These are phyloP conservation scores for Rhodotorula diobovata DNA, from an alignment of 768 basidiomycete species.

Conservation along the genomic window DNA sequence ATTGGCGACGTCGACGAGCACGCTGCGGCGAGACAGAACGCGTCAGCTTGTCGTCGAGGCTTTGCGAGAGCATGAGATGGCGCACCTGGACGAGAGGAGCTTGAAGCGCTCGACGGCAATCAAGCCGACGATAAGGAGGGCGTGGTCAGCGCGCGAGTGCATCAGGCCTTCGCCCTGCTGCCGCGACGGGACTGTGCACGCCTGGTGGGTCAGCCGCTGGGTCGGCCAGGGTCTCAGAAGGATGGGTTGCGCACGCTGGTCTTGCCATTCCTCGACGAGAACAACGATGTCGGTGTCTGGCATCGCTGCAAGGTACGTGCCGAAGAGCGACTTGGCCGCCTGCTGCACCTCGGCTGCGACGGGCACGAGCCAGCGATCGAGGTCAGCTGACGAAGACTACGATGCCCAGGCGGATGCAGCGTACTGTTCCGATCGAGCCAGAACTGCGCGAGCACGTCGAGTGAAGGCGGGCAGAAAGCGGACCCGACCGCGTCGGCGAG, in stretches of 20 bases:
- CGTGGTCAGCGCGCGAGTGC: slow-evolving; percentile 58
- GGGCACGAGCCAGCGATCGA: not conserved
- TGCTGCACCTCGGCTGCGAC: slow-evolving; percentile 65
- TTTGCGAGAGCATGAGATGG: not conserved
- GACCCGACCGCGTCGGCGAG: slow-evolving; percentile 61
- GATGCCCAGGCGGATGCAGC: slow-evolving; percentile 31
- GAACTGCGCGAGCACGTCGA: slow-evolving; percentile 65
- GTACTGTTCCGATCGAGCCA: slow-evolving; percentile 74
- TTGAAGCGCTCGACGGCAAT: slow-evolving; percentile 75
- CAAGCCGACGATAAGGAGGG: slow-evolving; percentile 75
- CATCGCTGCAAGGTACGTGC: slow-evolving; percentile 64
- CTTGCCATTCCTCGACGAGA: slow-evolving; percentile 21
- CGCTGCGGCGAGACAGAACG: slow-evolving; percentile 52
- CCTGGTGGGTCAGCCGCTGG: too few relatives aligned
- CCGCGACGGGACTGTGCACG: slow-evolving; percentile 24
- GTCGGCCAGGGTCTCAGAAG: too few relatives aligned
- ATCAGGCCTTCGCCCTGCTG: not conserved
- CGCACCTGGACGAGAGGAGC: slow-evolving; percentile 67
- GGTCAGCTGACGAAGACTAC: not conserved
- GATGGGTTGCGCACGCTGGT: slow-evolving; percentile 22
- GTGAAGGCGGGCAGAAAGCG: slow-evolving; percentile 62
- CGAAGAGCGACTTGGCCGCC: slow-evolving; percentile 72
- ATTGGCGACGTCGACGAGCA: slow-evolving; percentile 75
- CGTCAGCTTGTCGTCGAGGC: not conserved
- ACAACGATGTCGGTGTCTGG: slow-evolving; percentile 62